phyloP scores from a whole-genome alignment of 129 eudicot species.

The Tagetes erecta region DNA sequence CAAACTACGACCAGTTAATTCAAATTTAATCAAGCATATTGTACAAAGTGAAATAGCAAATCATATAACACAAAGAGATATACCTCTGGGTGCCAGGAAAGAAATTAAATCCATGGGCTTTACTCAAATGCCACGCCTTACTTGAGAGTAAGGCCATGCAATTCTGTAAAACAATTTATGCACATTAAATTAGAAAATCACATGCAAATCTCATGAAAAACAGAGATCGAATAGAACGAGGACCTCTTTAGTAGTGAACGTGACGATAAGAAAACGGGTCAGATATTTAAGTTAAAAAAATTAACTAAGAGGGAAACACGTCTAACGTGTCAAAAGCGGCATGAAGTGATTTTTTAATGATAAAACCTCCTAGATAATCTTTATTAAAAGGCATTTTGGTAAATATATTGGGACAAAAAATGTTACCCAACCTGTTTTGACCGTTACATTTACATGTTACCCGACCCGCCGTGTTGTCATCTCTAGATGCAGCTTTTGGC shows the following conservation, averaged over 20 bases:
- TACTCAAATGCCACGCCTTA: conserved; percentile 84
- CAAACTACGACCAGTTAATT: conserved; percentile 2
- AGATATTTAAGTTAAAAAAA: background rate
- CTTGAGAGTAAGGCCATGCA: conserved; percentile 70
- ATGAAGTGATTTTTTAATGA: background rate
- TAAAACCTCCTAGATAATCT: background rate
- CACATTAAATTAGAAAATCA: conserved; percentile 28
- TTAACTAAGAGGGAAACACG: background rate
- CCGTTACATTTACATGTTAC: background rate
- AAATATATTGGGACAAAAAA: background rate
- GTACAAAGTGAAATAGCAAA: conserved; percentile 19
- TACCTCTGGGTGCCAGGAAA: conserved; percentile 98
- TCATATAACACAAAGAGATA: conserved; percentile 13
- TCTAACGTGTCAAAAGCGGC: background rate
- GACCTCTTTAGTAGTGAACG: background rate
- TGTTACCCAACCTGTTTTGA: background rate
- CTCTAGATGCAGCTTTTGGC: conserved; percentile 16
- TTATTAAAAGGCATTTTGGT: background rate
- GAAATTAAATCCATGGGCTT: conserved; percentile 94
- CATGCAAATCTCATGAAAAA: background rate
- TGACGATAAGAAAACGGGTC: background rate
- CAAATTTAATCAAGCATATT: conserved; percentile 4
- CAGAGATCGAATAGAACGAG: background rate
- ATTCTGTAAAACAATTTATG: conserved; percentile 52
- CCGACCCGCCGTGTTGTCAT: background rate